Percentiles rank a stretch among this genome's conserved stretches.
These are phyloP conservation scores for Byssoonygena ceratinophila DNA, from an alignment of 2,329 filamentous ascomycete genomes.

Conservation along the genomic window DNA sequence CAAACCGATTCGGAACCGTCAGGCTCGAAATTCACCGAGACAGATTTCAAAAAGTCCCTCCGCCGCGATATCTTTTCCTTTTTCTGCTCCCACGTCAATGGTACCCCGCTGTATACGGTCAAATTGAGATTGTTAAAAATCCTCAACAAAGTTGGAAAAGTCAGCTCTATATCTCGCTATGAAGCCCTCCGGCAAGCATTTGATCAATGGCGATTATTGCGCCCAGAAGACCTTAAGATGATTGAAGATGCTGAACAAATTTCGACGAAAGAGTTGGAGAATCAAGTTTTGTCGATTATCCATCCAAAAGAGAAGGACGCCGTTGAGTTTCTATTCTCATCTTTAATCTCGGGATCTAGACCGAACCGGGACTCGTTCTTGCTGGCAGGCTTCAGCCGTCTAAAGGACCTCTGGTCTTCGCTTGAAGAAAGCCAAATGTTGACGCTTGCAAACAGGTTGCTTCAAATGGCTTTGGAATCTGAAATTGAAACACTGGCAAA, in stretches of 20 bases:
- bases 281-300: constrained; percentile 44
- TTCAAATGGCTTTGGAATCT: constrained; percentile 33
- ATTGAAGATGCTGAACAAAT: constrained; percentile 44
- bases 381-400: constrained; percentile 54
- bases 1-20: constrained; percentile 23
- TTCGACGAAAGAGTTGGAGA: constrained; percentile 41
- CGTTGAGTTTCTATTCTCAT: constrained; percentile 43
- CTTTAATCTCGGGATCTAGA: constrained; percentile 38
- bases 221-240: constrained; percentile 41
- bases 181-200: constrained; percentile 67
- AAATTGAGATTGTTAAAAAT: constrained; percentile 63
- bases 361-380: constrained; percentile 47
- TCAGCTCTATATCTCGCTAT: constrained; percentile 60
- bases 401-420: constrained; percentile 59
- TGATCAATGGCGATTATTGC: constrained; percentile 54
- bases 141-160: constrained; percentile 61
- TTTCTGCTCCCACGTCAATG: constrained; percentile 60
- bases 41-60: constrained; percentile 52
- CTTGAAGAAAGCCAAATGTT: constrained; percentile 31
- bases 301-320: constrained; percentile 50
- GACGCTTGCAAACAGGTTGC: constrained; percentile 29
- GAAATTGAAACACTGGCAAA: constrained; percentile 24
- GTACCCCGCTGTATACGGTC: constrained; percentile 56
- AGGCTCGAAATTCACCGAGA: constrained; percentile 31
- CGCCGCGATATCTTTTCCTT: constrained; percentile 59